Evolutionary conservation across 1,284 basidiomycete genomes (phyloP).

Genomic region (Xanthoconium separans): DNA sequence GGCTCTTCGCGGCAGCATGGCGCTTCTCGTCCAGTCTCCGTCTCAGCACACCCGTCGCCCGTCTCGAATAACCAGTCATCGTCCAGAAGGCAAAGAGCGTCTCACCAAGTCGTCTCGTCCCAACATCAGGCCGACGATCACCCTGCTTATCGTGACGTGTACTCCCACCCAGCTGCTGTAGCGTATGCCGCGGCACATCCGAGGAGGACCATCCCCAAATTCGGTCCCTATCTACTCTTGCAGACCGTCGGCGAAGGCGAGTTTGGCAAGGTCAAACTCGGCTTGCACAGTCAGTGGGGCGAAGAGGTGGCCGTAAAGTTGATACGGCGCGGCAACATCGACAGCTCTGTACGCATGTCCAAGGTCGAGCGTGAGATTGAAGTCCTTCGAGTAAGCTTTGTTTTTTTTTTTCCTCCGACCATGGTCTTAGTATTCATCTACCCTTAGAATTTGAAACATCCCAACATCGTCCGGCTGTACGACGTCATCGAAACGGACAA

Average conservation of each 20-base stretch:
- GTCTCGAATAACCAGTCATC: constrained; percentile 37
- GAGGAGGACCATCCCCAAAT: constrained; percentile 83
- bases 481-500: constrained; percentile 99
- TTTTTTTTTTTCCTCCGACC: constrained; percentile 2
- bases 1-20: constrained; percentile 46
- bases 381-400: constrained; percentile 78
- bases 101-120: constrained; percentile 50
- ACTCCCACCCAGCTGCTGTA: constrained; percentile 82
- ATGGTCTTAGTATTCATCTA: constrained; percentile 7
- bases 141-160: constrained; percentile 65
- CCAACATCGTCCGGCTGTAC: constrained; percentile 97
- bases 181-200: constrained; percentile 86
- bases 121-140: constrained; percentile 42
- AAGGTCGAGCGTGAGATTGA: constrained; percentile 99
- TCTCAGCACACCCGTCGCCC: constrained; percentile 45
- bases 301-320: constrained; percentile 99
- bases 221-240: constrained; percentile 92
- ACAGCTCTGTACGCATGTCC: constrained; percentile 82
- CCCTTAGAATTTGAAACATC: constrained; percentile 85
- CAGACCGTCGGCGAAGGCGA: constrained; percentile 98
- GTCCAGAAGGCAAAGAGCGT: constrained; percentile 48
- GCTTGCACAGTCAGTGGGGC: constrained; percentile 91
- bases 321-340: constrained; percentile 91
- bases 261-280: constrained; percentile 99
- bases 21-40: constrained; percentile 39